These are phyloP conservation scores for Abrus pulchellus DNA, from an alignment of 306 rosid species.

Conservation along the genomic window DNA sequence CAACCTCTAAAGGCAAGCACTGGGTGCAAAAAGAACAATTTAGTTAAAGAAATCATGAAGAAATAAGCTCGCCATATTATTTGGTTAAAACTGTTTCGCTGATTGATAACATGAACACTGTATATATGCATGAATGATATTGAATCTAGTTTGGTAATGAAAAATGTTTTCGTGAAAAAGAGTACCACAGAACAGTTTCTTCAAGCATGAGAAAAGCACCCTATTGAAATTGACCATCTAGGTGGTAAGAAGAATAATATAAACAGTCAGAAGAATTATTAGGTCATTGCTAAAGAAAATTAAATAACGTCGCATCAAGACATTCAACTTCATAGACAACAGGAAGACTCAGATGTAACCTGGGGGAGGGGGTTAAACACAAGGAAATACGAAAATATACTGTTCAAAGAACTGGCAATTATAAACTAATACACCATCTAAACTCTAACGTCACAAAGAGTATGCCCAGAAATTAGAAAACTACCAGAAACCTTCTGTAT, in stretches of 20 bases:
- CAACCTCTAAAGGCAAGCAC: neutral
- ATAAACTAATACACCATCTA: neutral
- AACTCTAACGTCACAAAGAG: neutral
- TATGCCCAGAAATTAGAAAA: neutral
- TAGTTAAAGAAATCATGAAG: neutral
- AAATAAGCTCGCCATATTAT: neutral
- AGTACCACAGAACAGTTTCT: neutral
- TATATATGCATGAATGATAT: neutral
- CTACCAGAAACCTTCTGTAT: neutral
- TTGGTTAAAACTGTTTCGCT: neutral
- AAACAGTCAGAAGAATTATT: neutral
- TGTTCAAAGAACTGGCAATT: neutral
- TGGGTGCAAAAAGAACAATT: neutral
- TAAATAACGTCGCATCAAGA: neutral
- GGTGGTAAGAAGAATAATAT: slow-evolving; percentile 1
- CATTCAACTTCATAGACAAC: neutral
- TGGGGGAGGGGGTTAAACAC: neutral
- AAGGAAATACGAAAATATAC: neutral
- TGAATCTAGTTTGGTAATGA: neutral
- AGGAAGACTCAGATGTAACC: neutral
- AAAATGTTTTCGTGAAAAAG: neutral
- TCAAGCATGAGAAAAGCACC: slow-evolving; percentile 1
- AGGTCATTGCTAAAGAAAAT: neutral
- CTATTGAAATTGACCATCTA: neutral
- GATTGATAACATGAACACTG: neutral